Evolutionary conservation across 2,329 filamentous ascomycete genomes (phyloP).

Genomic region (Fusarium mangiferae): DNA sequence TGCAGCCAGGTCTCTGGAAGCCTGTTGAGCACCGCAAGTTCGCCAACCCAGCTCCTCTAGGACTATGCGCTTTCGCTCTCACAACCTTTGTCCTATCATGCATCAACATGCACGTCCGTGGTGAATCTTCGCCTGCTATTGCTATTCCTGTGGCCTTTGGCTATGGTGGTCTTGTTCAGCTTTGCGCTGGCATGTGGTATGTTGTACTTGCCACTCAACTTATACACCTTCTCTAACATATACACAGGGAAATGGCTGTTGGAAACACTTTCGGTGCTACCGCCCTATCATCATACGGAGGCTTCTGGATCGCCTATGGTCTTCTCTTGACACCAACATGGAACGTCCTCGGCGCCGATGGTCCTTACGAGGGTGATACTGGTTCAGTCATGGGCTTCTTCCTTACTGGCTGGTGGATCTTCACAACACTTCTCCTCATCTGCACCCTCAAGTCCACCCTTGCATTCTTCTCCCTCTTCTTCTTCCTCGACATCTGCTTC

Average conservation of each 20-base stretch:
- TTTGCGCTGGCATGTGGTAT: constrained; percentile 88
- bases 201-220: constrained; percentile 43
- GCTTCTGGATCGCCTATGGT: constrained; percentile 83
- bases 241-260: constrained; percentile 82
- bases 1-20: constrained; percentile 76
- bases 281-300: constrained; percentile 82
- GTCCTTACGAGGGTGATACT: constrained; percentile 58
- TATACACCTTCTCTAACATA: neutral
- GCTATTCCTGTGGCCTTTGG: constrained; percentile 76
- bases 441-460: constrained; percentile 81
- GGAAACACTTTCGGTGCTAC: constrained; percentile 89
- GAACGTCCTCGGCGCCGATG: constrained; percentile 60
- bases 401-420: constrained; percentile 85
- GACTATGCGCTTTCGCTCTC: constrained; percentile 81
- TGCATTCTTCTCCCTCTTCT: constrained; percentile 82
- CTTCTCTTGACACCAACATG: constrained; percentile 78
- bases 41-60: constrained; percentile 82
- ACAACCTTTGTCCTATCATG: constrained; percentile 83
- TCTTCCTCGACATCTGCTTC: constrained; percentile 80
- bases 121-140: constrained; percentile 70
- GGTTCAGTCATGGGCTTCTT: constrained; percentile 76
- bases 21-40: constrained; percentile 75
- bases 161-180: constrained; percentile 79
- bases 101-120: constrained; percentile 75
- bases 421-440: constrained; percentile 78